Evolutionary conservation across 306 rosid species (phyloP).

Genomic region (Trichosanthes truncata): DNA sequence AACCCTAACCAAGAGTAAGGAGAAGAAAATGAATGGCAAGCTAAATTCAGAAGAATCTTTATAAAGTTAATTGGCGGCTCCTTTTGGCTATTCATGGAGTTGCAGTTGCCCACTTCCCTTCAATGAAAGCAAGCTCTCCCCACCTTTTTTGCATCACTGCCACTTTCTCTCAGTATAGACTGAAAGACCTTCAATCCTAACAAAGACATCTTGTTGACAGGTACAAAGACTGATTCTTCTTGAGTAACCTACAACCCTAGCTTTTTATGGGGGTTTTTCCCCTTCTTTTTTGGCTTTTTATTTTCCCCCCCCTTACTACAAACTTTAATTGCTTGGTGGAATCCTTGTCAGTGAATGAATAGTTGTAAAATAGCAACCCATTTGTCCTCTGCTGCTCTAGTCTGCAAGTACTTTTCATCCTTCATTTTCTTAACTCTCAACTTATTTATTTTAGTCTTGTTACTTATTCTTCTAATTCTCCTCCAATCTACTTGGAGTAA

Average conservation of each 20-base stretch:
- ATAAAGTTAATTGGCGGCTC: slow-evolving; percentile 9
- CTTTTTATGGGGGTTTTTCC: background rate
- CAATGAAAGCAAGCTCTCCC: background rate
- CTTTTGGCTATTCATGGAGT: slow-evolving; percentile 20
- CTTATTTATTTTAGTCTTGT: slow-evolving; percentile 11
- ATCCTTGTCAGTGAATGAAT: slow-evolving; percentile 53
- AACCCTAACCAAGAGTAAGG: slow-evolving; percentile 17
- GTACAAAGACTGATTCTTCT: slow-evolving; percentile 34
- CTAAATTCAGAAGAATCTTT: slow-evolving; percentile 9
- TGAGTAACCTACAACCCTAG: slow-evolving; percentile 20
- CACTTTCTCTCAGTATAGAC: background rate
- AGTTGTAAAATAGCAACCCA: slow-evolving; percentile 28
- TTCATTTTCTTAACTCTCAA: slow-evolving; percentile 9
- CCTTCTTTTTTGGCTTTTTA: background rate
- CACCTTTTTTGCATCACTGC: background rate
- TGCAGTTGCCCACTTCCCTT: background rate
- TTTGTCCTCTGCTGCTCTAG: slow-evolving; percentile 15
- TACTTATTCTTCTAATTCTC: slow-evolving; percentile 8
- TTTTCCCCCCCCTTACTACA: slow-evolving; percentile 6
- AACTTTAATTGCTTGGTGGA: slow-evolving; percentile 45
- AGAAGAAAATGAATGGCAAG: slow-evolving; percentile 19
- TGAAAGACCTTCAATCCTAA: background rate
- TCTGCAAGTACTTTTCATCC: slow-evolving; percentile 17
- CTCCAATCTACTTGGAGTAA: slow-evolving; percentile 31
- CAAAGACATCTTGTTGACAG: slow-evolving; percentile 38